Evolutionary conservation across 768 basidiomycete genomes (phyloP).

Genomic region (Trametes cinnabarina): DNA sequence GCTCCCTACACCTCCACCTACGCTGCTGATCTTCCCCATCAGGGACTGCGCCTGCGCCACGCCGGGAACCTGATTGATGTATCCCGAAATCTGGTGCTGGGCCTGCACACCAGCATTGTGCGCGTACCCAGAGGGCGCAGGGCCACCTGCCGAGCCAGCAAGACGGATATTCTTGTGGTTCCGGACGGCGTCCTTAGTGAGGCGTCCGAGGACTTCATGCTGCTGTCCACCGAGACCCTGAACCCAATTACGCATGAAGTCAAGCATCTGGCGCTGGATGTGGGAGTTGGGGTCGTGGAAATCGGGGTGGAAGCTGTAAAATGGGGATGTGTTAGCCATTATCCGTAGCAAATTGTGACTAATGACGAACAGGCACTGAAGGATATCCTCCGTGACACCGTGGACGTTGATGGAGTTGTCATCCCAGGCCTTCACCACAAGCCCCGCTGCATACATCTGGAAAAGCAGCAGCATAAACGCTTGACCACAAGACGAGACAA

Average conservation of each 20-base stretch:
- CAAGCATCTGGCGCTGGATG: conserved; percentile 76
- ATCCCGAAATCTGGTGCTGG: conserved; percentile 48
- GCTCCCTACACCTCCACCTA: background rate
- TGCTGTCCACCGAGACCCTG: conserved; percentile 47
- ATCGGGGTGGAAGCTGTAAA: conserved; percentile 74
- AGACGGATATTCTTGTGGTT: conserved; percentile 70
- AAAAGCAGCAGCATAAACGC: background rate
- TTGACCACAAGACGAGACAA: background rate
- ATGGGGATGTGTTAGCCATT: background rate
- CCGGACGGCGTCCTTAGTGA: conserved; percentile 64
- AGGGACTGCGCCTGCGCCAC: conserved; percentile 16
- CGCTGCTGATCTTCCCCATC: conserved; percentile 12
- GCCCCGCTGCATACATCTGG: conserved; percentile 61
- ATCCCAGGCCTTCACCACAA: conserved; percentile 83
- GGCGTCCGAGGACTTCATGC: conserved; percentile 50
- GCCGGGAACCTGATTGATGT: conserved; percentile 26
- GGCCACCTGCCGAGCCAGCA: conserved; percentile 48
- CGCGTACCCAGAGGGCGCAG: conserved; percentile 44
- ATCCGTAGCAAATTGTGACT: background rate
- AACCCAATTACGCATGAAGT: conserved; percentile 63
- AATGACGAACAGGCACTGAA: conserved; percentile 59
- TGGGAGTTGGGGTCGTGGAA: conserved; percentile 65
- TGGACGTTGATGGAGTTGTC: conserved; percentile 59
- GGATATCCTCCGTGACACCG: conserved; percentile 56
- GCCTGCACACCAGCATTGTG: conserved; percentile 46